Evolutionary conservation across 305 asterid species (phyloP).

Genomic region (Petunia hybrid): DNA sequence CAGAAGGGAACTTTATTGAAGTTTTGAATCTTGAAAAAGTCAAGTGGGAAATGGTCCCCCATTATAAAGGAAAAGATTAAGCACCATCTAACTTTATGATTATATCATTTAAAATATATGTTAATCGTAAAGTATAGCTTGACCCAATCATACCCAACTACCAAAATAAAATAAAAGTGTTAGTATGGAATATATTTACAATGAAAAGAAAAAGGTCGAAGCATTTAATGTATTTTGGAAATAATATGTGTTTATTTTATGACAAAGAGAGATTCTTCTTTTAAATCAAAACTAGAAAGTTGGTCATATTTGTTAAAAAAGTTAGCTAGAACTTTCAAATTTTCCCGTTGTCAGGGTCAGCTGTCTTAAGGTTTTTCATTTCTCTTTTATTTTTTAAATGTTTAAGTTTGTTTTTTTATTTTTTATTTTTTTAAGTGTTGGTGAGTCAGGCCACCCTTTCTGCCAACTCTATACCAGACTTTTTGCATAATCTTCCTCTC

Average conservation of each 20-base stretch:
- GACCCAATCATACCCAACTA: constrained; percentile 42
- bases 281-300: constrained; percentile 45
- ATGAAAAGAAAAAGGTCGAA: neutral
- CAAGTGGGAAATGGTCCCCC: constrained; percentile 48
- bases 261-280: constrained; percentile 37
- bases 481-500: constrained; percentile 41
- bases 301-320: constrained; percentile 38
- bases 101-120: constrained; percentile 32
- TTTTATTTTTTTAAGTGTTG: constrained; percentile 19
- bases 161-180: constrained; percentile 9
- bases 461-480: constrained; percentile 57
- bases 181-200: neutral
- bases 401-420: neutral
- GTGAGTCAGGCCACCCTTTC: constrained; percentile 54
- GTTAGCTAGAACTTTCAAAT: constrained; percentile 27
- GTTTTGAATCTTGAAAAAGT: constrained; percentile 40
- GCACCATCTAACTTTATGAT: constrained; percentile 38
- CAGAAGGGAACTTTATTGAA: neutral
- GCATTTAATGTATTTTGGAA: neutral
- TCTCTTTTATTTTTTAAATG: neutral
- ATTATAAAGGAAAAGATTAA: neutral
- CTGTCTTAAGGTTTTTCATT: constrained; percentile 30
- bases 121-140: constrained; percentile 42
- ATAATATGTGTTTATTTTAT: neutral
- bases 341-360: neutral